Percentiles rank a stretch among this genome's conserved stretches.
Conservation (phyloP, 495 filamentous ascomycete species). For the Chaetomium fimeti region DNA sequence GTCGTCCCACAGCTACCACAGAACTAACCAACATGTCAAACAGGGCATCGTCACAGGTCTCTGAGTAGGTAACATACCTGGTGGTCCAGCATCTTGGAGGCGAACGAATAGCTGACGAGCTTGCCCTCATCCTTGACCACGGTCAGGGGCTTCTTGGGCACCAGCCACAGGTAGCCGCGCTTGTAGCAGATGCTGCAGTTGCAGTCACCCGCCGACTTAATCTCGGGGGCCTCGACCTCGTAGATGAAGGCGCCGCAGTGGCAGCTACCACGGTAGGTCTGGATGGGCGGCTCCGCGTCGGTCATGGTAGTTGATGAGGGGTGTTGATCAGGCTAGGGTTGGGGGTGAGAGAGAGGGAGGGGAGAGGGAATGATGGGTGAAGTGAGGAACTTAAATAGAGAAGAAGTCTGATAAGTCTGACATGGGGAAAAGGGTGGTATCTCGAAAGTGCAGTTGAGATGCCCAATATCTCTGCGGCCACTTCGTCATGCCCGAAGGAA, state of each 20-base stretch:
- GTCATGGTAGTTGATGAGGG: background rate
- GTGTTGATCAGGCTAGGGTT: background rate
- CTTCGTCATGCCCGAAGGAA: too few relatives aligned
- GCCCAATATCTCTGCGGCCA: too few relatives aligned
- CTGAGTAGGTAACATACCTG: conserved; percentile 27
- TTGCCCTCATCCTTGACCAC: conserved; percentile 43
- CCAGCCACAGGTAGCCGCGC: conserved; percentile 44
- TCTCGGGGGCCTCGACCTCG: conserved; percentile 45
- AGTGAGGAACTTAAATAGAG: too few relatives aligned
- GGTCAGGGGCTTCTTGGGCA: conserved; percentile 32
- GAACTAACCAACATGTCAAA: conserved; percentile 37
- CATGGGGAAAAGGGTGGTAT: too few relatives aligned
- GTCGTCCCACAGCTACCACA: conserved; percentile 45
- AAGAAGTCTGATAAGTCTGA: too few relatives aligned
- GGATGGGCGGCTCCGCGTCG: conserved; percentile 26
- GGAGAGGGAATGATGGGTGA: too few relatives aligned
- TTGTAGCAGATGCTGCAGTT: conserved; percentile 56
- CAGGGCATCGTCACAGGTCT: too few relatives aligned
- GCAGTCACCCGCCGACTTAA: conserved; percentile 42
- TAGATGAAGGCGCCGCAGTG: conserved; percentile 54
- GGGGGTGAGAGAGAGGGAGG: too few relatives aligned
- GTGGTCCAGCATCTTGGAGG: conserved; percentile 32
- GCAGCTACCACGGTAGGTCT: conserved; percentile 58
- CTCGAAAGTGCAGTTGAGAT: too few relatives aligned
- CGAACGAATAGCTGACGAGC: conserved; percentile 43